Evolutionary conservation across 2,329 filamentous ascomycete species (phyloP), one percentile per base, ranked within the genome.

Genomic region (Westerdykella aurantiaca): DNA sequence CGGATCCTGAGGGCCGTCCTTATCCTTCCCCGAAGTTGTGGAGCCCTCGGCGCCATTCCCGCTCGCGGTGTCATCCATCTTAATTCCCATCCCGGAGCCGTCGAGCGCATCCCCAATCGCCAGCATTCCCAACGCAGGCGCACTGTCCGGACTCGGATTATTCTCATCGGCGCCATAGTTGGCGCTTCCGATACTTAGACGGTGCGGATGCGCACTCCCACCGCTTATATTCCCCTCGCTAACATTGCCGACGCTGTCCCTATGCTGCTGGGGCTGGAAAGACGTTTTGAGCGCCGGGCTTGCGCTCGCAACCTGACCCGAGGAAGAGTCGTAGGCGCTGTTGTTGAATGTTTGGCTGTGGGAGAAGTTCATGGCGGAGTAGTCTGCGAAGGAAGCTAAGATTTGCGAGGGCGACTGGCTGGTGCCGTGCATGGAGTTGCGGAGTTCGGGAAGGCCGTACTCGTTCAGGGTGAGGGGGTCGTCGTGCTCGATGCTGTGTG

Each of bases 141-240:
- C 57, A 42, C 60, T 67, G 35, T 67, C 63, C n/a, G 65, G 63
- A 34, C 61, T 67, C 23, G 63, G 61, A 35, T 65, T 58, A 44
- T 58, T 58, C 2, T 56, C 63, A 35, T 67, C 63, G 16, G 53
- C 57, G 14, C 48, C 49, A 40, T 55, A 43, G 21, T 55, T 52
- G 5, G 58, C 50, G 44, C 64, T 67, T 35, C 56, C 56, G 22
- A 63, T 58, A 48, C 65, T 67, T 49, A 64, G 46, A 2, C 59
- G 48, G 38, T 58, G 59, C 17, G 51, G 54, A 39, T 56, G 56
- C 29, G 52, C 60, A 45, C 60, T 61, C 34, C 52, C 54, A 12
- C 44, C 53, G 38, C 59, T 63, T 39, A 56, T 46, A 38, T 57
- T 61, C 16, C 56, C 63, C 6, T 68, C 65, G 51, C 63, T 64